phyloP scores from a whole-genome alignment of 2,329 filamentous ascomycete genomes.

The Scortechinia acanthostroma region DNA sequence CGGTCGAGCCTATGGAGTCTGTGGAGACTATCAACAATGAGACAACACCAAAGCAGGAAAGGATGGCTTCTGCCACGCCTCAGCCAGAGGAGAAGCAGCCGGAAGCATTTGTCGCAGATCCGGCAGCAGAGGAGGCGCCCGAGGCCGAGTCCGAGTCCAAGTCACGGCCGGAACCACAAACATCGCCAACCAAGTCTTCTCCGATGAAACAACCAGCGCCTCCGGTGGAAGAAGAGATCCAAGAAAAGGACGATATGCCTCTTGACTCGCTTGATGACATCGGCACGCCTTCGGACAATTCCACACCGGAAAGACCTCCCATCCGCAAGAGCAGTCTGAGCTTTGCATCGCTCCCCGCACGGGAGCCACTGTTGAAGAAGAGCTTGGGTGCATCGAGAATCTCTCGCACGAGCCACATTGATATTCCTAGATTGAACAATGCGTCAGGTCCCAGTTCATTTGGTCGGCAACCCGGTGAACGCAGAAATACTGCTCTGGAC shows the following conservation, averaged over 20 bases:
- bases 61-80: not conserved
- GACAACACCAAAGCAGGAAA: not conserved
- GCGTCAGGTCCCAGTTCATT: conserved; percentile 62
- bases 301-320: conserved; percentile 23
- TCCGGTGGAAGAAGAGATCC: conserved; percentile 6
- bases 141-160: not conserved
- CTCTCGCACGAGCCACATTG: conserved; percentile 73
- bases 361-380: conserved; percentile 83
- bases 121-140: not conserved
- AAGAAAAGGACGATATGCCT: conserved; percentile 8
- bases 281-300: conserved; percentile 34
- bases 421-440: conserved; percentile 27
- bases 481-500: conserved; percentile 31
- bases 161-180: not conserved
- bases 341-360: conserved; percentile 84
- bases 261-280: conserved; percentile 25
- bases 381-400: conserved; percentile 63
- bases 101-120: not conserved
- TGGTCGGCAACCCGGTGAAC: conserved; percentile 66
- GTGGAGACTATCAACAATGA: not conserved
- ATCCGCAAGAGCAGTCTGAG: conserved; percentile 91
- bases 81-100: not conserved
- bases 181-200: conserved; percentile 15
- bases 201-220: conserved; percentile 11
- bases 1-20: conserved; percentile 12